phyloP scores from a whole-genome alignment of 202 grass and related monocot species.

The Schoenoplectus triqueter region DNA sequence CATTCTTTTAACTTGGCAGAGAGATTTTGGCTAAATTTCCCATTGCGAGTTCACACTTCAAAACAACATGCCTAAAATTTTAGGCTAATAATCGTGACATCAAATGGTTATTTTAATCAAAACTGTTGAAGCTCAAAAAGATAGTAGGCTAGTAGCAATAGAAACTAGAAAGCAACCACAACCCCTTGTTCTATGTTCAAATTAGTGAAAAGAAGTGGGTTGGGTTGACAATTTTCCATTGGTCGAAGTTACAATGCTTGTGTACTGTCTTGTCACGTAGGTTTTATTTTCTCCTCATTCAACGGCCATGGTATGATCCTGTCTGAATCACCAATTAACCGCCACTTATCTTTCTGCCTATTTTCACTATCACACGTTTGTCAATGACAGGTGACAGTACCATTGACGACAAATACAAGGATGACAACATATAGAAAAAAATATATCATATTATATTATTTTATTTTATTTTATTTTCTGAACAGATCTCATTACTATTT shows the following conservation, averaged over 20 bases:
- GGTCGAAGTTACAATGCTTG: background rate
- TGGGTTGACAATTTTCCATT: background rate
- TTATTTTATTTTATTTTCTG: constrained; percentile 38
- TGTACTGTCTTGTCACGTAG: constrained; percentile 1
- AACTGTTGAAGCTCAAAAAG: too few relatives aligned
- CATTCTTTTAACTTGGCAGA: too few relatives aligned
- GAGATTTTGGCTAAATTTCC: background rate
- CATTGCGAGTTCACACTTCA: background rate
- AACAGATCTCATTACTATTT: too few relatives aligned
- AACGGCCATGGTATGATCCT: background rate
- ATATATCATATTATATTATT: background rate
- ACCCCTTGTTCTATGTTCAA: background rate
- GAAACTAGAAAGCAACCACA: background rate
- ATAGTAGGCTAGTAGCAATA: background rate
- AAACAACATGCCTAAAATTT: background rate
- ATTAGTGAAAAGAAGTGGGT: background rate
- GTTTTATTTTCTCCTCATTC: constrained; percentile 20
- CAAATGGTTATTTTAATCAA: too few relatives aligned
- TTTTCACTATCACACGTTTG: background rate
- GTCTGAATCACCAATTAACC: background rate
- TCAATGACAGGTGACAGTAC: background rate
- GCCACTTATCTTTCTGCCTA: constrained; percentile 2
- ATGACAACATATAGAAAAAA: background rate
- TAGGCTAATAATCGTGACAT: background rate
- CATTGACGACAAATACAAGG: background rate